phyloP scores from a whole-genome alignment of 2,329 filamentous ascomycete genomes.

The Magnaporthiopsis poae region DNA sequence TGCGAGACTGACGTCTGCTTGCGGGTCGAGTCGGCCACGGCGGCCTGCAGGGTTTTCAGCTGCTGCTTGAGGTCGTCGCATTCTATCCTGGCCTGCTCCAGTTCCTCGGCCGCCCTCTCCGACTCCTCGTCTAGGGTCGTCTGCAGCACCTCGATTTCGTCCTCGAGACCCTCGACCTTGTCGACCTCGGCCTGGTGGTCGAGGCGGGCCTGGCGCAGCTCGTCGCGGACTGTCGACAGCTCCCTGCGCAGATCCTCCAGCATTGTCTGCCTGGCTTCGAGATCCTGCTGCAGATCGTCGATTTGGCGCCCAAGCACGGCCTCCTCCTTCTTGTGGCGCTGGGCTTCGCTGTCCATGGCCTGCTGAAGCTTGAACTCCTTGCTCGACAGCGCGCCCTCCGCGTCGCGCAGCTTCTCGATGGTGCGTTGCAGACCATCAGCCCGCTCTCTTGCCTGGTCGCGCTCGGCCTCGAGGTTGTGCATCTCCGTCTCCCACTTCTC shows the following conservation, averaged over 20 bases:
- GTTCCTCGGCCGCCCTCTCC: slow-evolving; percentile 43
- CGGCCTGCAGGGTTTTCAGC: slow-evolving; percentile 24
- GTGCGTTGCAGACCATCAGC: slow-evolving; percentile 58
- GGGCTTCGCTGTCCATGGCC: slow-evolving; percentile 58
- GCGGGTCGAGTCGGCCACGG: slow-evolving; percentile 19
- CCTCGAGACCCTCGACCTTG: slow-evolving; percentile 59
- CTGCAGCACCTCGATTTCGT: slow-evolving; percentile 68
- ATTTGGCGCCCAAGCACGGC: slow-evolving; percentile 62
- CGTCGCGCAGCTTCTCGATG: slow-evolving; percentile 59
- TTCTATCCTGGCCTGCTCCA: slow-evolving; percentile 34
- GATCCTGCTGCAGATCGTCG: slow-evolving; percentile 60
- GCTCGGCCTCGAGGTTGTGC: slow-evolving; percentile 55
- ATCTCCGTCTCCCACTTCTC: slow-evolving; percentile 64
- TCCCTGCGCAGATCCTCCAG: slow-evolving; percentile 58
- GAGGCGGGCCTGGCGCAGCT: slow-evolving; percentile 58
- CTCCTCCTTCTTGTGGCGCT: slow-evolving; percentile 64
- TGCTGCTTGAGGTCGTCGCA: slow-evolving; percentile 35
- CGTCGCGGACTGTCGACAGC: slow-evolving; percentile 55
- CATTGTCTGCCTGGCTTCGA: slow-evolving; percentile 55
- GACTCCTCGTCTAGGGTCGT: slow-evolving; percentile 54
- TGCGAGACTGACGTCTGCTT: slow-evolving; percentile 22
- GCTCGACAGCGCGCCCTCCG: slow-evolving; percentile 55
- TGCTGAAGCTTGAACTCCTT: slow-evolving; percentile 60
- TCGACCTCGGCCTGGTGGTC: slow-evolving; percentile 53
- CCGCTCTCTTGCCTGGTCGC: slow-evolving; percentile 57